A percentile compares a stretch with the other conserved stretches of the same genome.
These are phyloP conservation scores for Candida tibetensis DNA, from an alignment of 805 yeast species.

Conservation along the genomic window DNA sequence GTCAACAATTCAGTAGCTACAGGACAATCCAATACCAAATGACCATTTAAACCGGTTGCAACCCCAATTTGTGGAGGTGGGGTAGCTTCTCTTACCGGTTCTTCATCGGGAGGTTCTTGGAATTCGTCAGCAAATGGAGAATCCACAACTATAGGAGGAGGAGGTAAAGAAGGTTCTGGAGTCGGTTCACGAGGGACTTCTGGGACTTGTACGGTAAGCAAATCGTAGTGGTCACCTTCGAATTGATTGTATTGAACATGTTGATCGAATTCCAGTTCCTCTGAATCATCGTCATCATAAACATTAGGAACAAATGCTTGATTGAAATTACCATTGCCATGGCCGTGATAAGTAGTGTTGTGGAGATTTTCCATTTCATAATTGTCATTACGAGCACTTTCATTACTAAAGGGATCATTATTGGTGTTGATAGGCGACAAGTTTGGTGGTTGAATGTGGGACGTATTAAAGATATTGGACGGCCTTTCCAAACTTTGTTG, in stretches of 20 bases:
- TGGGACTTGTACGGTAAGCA: conserved; percentile 30
- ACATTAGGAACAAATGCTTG: conserved; percentile 43
- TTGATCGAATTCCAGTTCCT: conserved; percentile 38
- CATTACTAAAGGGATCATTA: conserved; percentile 12
- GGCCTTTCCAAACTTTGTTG: conserved; percentile 21
- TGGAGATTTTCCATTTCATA: conserved; percentile 12
- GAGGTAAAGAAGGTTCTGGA: conserved; percentile 11
- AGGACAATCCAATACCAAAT: conserved; percentile 84
- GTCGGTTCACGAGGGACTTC: conserved; percentile 18
- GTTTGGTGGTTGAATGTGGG: conserved; percentile 14
- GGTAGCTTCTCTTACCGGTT: conserved; percentile 25
- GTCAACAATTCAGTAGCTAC: conserved; percentile 65
- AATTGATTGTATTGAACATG: conserved; percentile 37
- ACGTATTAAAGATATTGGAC: conserved; percentile 25
- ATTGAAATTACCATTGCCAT: conserved; percentile 15
- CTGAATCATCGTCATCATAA: conserved; percentile 40
- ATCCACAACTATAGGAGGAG: conserved; percentile 11
- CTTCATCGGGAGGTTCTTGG: conserved; percentile 34
- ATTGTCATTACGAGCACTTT: conserved; percentile 7
- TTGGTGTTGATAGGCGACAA: conserved; percentile 15
- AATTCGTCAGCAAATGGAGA: conserved; percentile 31
- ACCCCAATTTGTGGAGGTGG: conserved; percentile 32
- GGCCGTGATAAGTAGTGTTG: conserved; percentile 12
- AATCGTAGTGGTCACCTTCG: conserved; percentile 42
- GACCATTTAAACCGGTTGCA: conserved; percentile 53